Percentiles rank a stretch among this genome's conserved stretches.
Evolutionary conservation across 768 basidiomycete species (phyloP).

Genomic region (Trametes cubensis): DNA sequence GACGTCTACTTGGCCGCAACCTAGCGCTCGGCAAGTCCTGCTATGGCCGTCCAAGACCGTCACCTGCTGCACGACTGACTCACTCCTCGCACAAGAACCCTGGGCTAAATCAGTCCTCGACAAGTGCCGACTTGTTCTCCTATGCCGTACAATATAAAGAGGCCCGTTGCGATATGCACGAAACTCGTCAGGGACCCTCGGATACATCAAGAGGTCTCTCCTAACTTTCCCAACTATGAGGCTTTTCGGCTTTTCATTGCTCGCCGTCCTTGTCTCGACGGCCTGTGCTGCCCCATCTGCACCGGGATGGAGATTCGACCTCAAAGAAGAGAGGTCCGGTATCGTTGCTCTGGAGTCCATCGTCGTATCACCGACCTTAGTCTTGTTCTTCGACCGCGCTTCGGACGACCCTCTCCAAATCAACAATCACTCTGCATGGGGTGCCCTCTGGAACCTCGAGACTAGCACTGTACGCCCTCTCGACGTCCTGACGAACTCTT

Average conservation of each 20-base stretch:
- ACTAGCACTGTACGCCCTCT: slow-evolving; percentile 64
- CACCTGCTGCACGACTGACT: too few species aligned
- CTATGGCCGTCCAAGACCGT: background rate
- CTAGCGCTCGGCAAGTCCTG: background rate
- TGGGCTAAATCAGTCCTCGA: too few species aligned
- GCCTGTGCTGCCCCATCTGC: slow-evolving; percentile 10
- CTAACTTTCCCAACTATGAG: background rate
- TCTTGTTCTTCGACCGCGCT: slow-evolving; percentile 78
- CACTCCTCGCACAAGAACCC: too few species aligned
- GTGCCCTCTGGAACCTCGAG: slow-evolving; percentile 68
- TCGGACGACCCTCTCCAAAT: slow-evolving; percentile 80
- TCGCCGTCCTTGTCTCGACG: background rate
- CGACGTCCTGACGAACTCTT: slow-evolving; percentile 74
- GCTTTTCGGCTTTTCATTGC: background rate
- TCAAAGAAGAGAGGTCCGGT: slow-evolving; percentile 68
- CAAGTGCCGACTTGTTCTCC: too few species aligned
- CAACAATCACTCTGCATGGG: slow-evolving; percentile 81
- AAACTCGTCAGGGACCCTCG: background rate
- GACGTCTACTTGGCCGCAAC: background rate
- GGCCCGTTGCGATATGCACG: background rate
- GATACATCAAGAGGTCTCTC: background rate
- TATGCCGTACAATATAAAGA: too few species aligned
- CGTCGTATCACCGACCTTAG: slow-evolving; percentile 69
- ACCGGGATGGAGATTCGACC: slow-evolving; percentile 21
- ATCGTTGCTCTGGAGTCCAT: slow-evolving; percentile 78